Evolutionary conservation across 169 alveolate genomes (phyloP).

Genomic region (Plasmodium inui): DNA sequence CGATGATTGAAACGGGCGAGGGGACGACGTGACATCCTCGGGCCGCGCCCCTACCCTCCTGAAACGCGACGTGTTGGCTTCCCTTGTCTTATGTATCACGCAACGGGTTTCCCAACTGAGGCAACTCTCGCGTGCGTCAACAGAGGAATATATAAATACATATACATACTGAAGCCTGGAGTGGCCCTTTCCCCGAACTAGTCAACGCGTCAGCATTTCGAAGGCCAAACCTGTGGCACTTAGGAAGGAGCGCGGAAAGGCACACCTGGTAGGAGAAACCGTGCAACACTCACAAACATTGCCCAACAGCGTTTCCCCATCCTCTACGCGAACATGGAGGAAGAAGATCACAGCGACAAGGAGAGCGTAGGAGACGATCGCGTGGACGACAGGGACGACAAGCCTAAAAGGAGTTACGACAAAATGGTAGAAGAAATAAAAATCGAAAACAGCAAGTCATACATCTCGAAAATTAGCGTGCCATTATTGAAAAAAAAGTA

Average conservation of each 20-base stretch:
- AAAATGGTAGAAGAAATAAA: slow-evolving; percentile 44
- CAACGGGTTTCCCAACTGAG: not conserved
- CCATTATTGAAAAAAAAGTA: slow-evolving; percentile 63
- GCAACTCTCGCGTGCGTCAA: not conserved
- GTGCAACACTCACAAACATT: too few species aligned
- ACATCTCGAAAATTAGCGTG: slow-evolving; percentile 44
- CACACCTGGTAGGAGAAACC: not conserved
- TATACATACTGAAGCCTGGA: not conserved
- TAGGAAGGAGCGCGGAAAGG: not conserved
- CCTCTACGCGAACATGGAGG: not conserved
- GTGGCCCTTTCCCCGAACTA: not conserved
- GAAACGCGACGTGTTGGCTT: not conserved
- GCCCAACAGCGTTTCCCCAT: not conserved
- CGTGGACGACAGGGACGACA: not conserved
- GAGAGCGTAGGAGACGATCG: not conserved
- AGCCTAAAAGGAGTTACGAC: slow-evolving; percentile 18
- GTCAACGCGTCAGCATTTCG: not conserved
- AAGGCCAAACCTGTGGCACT: not conserved
- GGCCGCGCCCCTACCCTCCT: not conserved
- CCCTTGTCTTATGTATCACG: not conserved
- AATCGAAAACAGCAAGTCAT: slow-evolving; percentile 33
- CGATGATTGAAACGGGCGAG: not conserved
- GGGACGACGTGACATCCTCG: not conserved
- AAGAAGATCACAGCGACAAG: not conserved
- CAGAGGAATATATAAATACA: not conserved